A percentile compares a stretch with the other conserved stretches of the same genome.
phyloP scores from a whole-genome alignment of 2,329 filamentous ascomycete species.

The Pseudocercospora vitis region DNA sequence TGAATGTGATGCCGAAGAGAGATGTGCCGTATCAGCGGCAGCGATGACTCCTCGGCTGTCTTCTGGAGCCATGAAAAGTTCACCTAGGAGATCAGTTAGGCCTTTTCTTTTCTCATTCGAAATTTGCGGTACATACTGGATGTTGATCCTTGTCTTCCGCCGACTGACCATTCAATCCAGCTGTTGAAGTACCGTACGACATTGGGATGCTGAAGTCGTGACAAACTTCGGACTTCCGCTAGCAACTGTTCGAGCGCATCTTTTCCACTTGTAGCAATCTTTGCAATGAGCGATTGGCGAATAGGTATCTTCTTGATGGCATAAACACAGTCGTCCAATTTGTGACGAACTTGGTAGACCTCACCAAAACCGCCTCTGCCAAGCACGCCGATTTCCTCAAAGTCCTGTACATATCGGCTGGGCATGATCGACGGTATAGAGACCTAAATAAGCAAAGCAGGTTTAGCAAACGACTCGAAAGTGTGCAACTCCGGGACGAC shows the following conservation, averaged over 20 bases:
- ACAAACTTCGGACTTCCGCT: constrained; percentile 62
- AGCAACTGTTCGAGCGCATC: constrained; percentile 58
- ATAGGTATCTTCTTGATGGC: constrained; percentile 67
- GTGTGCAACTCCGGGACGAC: no score
- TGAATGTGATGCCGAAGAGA: constrained; percentile 3
- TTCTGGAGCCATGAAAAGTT: constrained; percentile 20
- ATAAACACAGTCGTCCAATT: constrained; percentile 62
- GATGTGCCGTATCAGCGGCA: constrained; percentile 29
- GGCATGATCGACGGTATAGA: constrained; percentile 31
- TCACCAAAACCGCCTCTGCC: constrained; percentile 62
- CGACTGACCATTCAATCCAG: constrained; percentile 57
- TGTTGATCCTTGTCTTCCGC: not conserved
- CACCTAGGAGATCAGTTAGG: no score
- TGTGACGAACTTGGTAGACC: constrained; percentile 62
- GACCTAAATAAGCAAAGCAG: no score
- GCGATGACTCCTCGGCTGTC: constrained; percentile 2
- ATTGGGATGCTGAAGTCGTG: constrained; percentile 63
- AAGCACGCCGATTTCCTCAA: constrained; percentile 55
- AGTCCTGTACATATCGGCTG: constrained; percentile 53
- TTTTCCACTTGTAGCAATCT: constrained; percentile 53
- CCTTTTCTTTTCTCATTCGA: no score
- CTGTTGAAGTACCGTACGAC: constrained; percentile 66
- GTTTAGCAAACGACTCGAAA: no score
- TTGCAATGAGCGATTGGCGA: constrained; percentile 45
- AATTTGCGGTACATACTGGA: not conserved